These are phyloP conservation scores for Neoarthrinium moseri DNA, from an alignment of 2,329 filamentous ascomycete species.

Conservation along the genomic window DNA sequence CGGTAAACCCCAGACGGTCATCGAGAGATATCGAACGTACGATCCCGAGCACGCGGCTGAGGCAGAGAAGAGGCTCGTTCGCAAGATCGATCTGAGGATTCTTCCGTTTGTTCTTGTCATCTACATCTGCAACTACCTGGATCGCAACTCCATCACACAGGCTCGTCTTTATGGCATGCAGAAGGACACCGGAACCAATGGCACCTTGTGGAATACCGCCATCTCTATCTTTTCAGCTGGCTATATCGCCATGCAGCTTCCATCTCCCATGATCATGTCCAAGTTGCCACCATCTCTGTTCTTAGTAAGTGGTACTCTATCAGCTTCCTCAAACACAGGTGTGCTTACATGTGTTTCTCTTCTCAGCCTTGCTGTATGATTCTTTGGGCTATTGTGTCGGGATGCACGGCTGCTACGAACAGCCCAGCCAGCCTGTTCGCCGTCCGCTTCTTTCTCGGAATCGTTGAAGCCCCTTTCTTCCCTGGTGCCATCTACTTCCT, in stretches of 20 bases:
- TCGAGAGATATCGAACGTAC: background rate
- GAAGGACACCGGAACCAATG: conserved; percentile 29
- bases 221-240: conserved; percentile 34
- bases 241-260: conserved; percentile 36
- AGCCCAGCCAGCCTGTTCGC: conserved; percentile 4
- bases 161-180: conserved; percentile 39
- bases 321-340: no score
- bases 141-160: conserved; percentile 34
- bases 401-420: conserved; percentile 1
- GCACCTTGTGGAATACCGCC: conserved; percentile 29
- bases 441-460: conserved; percentile 8
- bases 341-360: background rate
- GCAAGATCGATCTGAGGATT: conserved; percentile 6
- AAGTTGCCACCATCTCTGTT: conserved; percentile 38
- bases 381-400: background rate
- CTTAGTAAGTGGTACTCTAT: background rate
- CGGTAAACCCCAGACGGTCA: background rate
- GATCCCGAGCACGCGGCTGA: background rate
- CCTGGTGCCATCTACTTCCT: conserved; percentile 9
- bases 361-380: conserved; percentile 1
- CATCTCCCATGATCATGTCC: conserved; percentile 34
- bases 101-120: conserved; percentile 7
- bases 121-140: conserved; percentile 39
- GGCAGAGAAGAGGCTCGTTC: conserved; percentile 4
- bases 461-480: conserved; percentile 7